phyloP scores from a whole-genome alignment of 2,329 filamentous ascomycete genomes.

The Nigrospora sphaerica region DNA sequence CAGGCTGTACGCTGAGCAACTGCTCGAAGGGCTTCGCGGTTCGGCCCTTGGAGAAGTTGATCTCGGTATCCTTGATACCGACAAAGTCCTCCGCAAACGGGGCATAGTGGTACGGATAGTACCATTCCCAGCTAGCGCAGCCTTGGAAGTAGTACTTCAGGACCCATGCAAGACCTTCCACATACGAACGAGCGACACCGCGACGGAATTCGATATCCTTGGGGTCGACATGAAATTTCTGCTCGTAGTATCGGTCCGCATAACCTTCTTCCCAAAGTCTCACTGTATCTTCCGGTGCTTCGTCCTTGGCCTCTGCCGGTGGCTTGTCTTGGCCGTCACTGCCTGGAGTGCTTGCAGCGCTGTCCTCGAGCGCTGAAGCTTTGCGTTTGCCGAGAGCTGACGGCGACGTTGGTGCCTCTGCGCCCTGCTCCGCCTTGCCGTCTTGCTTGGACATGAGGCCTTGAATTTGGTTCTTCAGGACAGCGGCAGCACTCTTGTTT shows the following conservation, averaged over 20 bases:
- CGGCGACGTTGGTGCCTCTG: constrained; percentile 28
- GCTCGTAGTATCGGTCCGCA: constrained; percentile 90
- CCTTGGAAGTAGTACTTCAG: constrained; percentile 96
- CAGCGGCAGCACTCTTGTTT: constrained; percentile 91
- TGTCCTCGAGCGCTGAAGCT: constrained; percentile 59
- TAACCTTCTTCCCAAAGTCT: constrained; percentile 94
- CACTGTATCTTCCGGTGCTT: constrained; percentile 70
- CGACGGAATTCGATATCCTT: constrained; percentile 80
- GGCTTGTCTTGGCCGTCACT: constrained; percentile 48
- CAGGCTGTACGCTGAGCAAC: constrained; percentile 94
- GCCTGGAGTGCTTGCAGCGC: constrained; percentile 50
- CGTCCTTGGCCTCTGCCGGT: constrained; percentile 43
- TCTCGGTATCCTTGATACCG: constrained; percentile 69
- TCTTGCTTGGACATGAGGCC: constrained; percentile 23
- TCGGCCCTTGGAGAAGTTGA: constrained; percentile 75
- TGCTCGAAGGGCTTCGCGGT: constrained; percentile 94
- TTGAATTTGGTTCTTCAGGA: constrained; percentile 74
- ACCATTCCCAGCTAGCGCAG: constrained; percentile 98
- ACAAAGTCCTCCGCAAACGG: constrained; percentile 95
- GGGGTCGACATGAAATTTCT: constrained; percentile 84
- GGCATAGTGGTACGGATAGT: constrained; percentile 96
- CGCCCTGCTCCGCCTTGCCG: constrained; percentile 6
- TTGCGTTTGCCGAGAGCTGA: constrained; percentile 70
- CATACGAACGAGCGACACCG: constrained; percentile 84
- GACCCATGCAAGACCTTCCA: constrained; percentile 93